Evolutionary conservation across 164 flowering plant genomes (phyloP).

Genomic region (Nymphaea colorata): DNA sequence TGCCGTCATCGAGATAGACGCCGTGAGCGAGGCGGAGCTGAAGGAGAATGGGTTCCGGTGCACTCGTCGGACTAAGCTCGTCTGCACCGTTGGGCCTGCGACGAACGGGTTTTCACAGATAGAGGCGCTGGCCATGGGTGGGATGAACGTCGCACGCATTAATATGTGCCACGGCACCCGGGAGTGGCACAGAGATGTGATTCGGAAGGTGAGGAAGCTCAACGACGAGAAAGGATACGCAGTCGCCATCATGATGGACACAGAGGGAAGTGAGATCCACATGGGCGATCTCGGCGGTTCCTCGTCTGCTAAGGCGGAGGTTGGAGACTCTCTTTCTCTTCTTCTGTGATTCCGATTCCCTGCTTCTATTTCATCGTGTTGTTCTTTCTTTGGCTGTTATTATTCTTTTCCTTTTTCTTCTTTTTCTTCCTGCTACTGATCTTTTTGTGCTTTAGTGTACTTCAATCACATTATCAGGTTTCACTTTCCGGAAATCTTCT

Average conservation of each 20-base stretch:
- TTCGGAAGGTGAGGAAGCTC: conserved; percentile 53
- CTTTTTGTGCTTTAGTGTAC: too few relatives aligned
- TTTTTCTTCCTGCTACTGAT: too few relatives aligned
- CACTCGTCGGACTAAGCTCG: conserved; percentile 25
- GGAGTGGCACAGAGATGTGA: conserved; percentile 75
- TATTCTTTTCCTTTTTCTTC: too few relatives aligned
- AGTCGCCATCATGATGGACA: conserved; percentile 96
- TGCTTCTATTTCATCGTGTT: too few relatives aligned
- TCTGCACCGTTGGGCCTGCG: conserved; percentile 25
- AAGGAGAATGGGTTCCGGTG: conserved; percentile 31
- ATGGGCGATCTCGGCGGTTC: conserved; percentile 92
- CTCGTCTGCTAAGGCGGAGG: conserved; percentile 79
- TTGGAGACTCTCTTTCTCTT: background rate
- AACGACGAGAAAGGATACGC: conserved; percentile 90
- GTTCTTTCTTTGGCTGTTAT: too few relatives aligned
- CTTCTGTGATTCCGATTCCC: background rate
- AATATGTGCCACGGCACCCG: conserved; percentile 91
- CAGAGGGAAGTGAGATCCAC: conserved; percentile 95
- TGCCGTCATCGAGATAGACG: conserved; percentile 21
- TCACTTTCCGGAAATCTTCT: too few relatives aligned
- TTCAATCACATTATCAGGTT: too few relatives aligned
- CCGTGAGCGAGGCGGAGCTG: conserved; percentile 24
- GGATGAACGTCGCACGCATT: conserved; percentile 90
- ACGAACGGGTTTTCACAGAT: conserved; percentile 73
- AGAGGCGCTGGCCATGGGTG: conserved; percentile 86